A percentile compares a stretch with the other conserved stretches of the same genome.
These are phyloP conservation scores for Physcomitrium patens DNA, from an alignment of 225 moss, liverwort and hornwort genomes.

Conservation along the genomic window DNA sequence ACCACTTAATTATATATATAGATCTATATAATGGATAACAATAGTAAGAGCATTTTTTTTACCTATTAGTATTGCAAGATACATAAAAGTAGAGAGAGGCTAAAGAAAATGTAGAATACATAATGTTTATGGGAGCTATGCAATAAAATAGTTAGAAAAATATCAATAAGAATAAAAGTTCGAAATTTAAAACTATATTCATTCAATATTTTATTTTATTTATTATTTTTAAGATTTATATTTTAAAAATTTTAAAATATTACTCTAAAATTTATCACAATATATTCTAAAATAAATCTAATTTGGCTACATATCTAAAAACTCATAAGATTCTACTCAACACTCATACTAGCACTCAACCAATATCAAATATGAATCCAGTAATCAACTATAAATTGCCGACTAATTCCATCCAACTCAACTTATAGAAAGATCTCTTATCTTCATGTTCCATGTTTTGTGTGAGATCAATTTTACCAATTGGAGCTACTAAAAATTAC, in stretches of 20 bases:
- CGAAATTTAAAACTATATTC: slow-evolving; percentile 13
- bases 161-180: background rate
- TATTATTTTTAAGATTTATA: too few relatives aligned
- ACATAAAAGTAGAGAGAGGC: slow-evolving; percentile 13
- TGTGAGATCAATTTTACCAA: slow-evolving; percentile 42
- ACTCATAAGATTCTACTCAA: slow-evolving; percentile 52
- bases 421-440: slow-evolving; percentile 57
- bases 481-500: slow-evolving; percentile 55
- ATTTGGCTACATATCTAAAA: too few relatives aligned
- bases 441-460: slow-evolving; percentile 60
- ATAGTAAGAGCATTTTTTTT: slow-evolving; percentile 9
- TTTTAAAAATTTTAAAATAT: too few relatives aligned
- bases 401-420: slow-evolving; percentile 61
- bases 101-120: background rate
- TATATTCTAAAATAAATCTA: slow-evolving; percentile 48
- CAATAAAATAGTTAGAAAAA: background rate
- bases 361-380: slow-evolving; percentile 77
- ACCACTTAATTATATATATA: background rate
- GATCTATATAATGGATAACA: background rate
- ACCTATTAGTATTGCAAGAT: slow-evolving; percentile 18
- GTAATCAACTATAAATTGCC: slow-evolving; percentile 79
- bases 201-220: slow-evolving; percentile 14
- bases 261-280: slow-evolving; percentile 43
- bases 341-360: slow-evolving; percentile 73
- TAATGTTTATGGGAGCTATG: slow-evolving; percentile 11